A percentile compares a stretch with the other conserved stretches of the same genome.
Conservation (phyloP, 129 eudicot genomes). For the Flaveria trinervia region DNA sequence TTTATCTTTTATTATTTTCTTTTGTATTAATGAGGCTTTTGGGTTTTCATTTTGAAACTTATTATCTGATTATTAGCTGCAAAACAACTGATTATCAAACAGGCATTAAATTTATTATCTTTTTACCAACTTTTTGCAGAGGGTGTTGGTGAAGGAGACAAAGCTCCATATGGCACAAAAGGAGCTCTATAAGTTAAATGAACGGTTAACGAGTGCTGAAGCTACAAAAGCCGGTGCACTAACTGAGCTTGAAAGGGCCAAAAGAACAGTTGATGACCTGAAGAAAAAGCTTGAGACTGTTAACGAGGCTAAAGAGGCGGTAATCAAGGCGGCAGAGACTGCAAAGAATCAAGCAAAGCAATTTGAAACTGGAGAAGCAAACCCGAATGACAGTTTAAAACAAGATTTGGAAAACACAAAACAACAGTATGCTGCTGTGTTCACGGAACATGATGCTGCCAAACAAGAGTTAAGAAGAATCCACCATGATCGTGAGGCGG, state of each 20-base stretch:
- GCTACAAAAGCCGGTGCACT: constrained; percentile 73
- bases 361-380: constrained; percentile 47
- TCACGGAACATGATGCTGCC: constrained; percentile 69
- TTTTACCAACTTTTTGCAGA: constrained; percentile 33
- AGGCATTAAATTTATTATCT: background rate
- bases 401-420: constrained; percentile 50
- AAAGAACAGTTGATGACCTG: constrained; percentile 65
- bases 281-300: constrained; percentile 62
- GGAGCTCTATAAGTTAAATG: constrained; percentile 80
- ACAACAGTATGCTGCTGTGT: constrained; percentile 50
- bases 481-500: constrained; percentile 57
- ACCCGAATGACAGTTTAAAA: constrained; percentile 30
- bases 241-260: constrained; percentile 80
- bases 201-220: constrained; percentile 71
- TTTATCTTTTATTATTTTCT: background rate
- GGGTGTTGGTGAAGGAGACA: constrained; percentile 77
- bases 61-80: background rate
- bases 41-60: no score
- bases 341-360: constrained; percentile 50
- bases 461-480: constrained; percentile 71
- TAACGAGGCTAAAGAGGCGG: constrained; percentile 65
- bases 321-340: constrained; percentile 43
- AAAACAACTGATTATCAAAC: background rate
- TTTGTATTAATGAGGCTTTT: background rate
- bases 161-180: constrained; percentile 80